These are phyloP conservation scores for Barnettozyma salicaria DNA, from an alignment of 805 yeast genomes.

Conservation along the genomic window DNA sequence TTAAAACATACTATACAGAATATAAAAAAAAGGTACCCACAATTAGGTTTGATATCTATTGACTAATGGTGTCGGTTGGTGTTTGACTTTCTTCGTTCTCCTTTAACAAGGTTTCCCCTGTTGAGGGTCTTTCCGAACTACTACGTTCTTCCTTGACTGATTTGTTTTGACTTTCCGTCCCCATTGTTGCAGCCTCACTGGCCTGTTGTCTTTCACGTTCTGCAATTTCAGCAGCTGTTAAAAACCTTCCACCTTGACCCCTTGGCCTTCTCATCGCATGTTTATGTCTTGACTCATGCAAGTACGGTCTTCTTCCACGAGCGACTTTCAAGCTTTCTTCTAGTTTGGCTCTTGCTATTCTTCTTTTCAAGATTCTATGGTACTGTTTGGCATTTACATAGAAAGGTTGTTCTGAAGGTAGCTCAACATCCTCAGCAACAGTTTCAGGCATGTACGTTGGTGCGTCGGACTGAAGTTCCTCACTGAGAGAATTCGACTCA, in stretches of 20 bases:
- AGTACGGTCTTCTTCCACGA: constrained; percentile 85
- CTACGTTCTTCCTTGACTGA: too few species aligned
- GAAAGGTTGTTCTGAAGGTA: constrained; percentile 74
- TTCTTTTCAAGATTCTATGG: constrained; percentile 86
- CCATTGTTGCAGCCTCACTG: neutral
- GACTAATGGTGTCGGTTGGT: neutral
- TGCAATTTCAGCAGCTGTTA: constrained; percentile 84
- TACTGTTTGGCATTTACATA: constrained; percentile 98
- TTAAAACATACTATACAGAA: neutral
- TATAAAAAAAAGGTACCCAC: neutral
- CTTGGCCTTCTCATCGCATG: constrained; percentile 99
- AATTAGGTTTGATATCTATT: neutral
- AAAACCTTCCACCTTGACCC: constrained; percentile 96
- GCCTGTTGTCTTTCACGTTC: constrained; percentile 42
- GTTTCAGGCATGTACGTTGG: constrained; percentile 6
- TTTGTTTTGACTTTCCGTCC: neutral
- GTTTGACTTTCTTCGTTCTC: neutral
- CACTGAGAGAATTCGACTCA: constrained; percentile 9
- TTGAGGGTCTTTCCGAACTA: neutral
- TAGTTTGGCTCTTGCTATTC: constrained; percentile 87
- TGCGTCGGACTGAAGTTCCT: constrained; percentile 5
- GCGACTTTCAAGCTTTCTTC: constrained; percentile 86
- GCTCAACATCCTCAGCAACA: constrained; percentile 11
- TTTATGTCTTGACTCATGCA: constrained; percentile 95
- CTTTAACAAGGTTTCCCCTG: too few species aligned